These are phyloP conservation scores for Salvia rosmarinus DNA, from an alignment of 257 asterid species.

Conservation along the genomic window DNA sequence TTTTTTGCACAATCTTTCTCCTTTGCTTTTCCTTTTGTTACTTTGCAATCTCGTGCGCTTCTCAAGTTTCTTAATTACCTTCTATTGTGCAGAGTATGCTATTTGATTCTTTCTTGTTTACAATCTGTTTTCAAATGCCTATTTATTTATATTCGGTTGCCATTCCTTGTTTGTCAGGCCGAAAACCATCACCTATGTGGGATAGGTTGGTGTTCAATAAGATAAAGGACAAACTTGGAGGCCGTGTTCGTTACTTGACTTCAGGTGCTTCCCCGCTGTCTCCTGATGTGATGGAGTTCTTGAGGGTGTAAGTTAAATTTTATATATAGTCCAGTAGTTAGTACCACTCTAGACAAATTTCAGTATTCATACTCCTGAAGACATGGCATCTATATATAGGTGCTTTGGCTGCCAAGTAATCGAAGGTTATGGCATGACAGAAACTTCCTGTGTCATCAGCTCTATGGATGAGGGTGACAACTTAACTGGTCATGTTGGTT, in stretches of 20 bases:
- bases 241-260: slow-evolving; percentile 86
- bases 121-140: slow-evolving; percentile 8
- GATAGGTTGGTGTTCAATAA: slow-evolving; percentile 92
- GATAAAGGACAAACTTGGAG: slow-evolving; percentile 92
- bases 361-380: slow-evolving; percentile 26
- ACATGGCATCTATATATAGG: slow-evolving; percentile 46
- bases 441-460: slow-evolving; percentile 92
- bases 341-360: slow-evolving; percentile 8
- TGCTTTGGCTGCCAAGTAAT: slow-evolving; percentile 83
- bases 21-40: background rate
- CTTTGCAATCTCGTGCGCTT: background rate
- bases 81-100: slow-evolving; percentile 6
- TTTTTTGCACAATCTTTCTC: background rate
- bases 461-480: slow-evolving; percentile 70
- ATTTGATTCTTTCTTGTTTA: background rate
- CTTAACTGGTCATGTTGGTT: slow-evolving; percentile 86
- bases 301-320: slow-evolving; percentile 76
- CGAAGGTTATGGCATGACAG: slow-evolving; percentile 99
- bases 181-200: slow-evolving; percentile 95
- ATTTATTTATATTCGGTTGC: background rate
- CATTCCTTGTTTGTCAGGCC: slow-evolving; percentile 50
- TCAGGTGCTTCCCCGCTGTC: slow-evolving; percentile 99
- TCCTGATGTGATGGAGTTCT: slow-evolving; percentile 92
- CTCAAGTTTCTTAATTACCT: slow-evolving; percentile 18
- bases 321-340: background rate